These are phyloP conservation scores for Cicer bijugum DNA, from an alignment of 306 rosid genomes.

Conservation along the genomic window DNA sequence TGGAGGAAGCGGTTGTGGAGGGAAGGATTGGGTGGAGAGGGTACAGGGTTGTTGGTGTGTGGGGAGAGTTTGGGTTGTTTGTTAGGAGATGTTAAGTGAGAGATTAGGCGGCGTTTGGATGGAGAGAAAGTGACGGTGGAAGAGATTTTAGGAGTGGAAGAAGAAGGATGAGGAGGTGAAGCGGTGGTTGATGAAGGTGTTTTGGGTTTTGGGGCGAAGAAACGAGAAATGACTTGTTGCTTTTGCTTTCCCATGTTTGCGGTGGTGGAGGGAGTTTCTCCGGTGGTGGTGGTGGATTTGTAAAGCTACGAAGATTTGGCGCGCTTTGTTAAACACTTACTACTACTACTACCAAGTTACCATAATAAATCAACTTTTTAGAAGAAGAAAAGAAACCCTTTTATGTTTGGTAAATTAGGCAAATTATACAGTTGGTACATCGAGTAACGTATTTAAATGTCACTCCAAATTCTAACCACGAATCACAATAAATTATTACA, in stretches of 20 bases:
- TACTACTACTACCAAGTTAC: neutral
- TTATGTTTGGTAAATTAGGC: neutral
- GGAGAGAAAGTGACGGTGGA: constrained; percentile 82
- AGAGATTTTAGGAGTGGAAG: constrained; percentile 77
- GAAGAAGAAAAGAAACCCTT: neutral
- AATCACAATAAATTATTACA: too few relatives aligned
- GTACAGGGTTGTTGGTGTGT: constrained; percentile 54
- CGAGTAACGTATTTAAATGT: too few relatives aligned
- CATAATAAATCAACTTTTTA: neutral
- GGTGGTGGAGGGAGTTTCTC: constrained; percentile 27
- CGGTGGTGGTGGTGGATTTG: constrained; percentile 11
- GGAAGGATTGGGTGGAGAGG: constrained; percentile 52
- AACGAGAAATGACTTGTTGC: constrained; percentile 86
- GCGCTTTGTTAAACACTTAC: constrained; percentile 41
- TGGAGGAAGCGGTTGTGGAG: constrained; percentile 75
- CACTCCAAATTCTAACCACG: too few relatives aligned
- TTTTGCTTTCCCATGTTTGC: constrained; percentile 77
- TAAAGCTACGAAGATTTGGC: constrained; percentile 44
- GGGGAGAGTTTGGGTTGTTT: constrained; percentile 67
- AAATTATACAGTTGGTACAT: too few relatives aligned
- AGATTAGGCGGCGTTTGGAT: constrained; percentile 72
- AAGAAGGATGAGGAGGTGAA: constrained; percentile 32
- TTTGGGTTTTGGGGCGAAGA: constrained; percentile 80
- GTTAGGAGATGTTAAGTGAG: constrained; percentile 53
- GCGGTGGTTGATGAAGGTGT: constrained; percentile 43